A percentile compares a stretch with the other conserved stretches of the same genome.
These are phyloP conservation scores for Exobasidium cylindrosporum DNA, from an alignment of 1,284 basidiomycete genomes.

Conservation along the genomic window DNA sequence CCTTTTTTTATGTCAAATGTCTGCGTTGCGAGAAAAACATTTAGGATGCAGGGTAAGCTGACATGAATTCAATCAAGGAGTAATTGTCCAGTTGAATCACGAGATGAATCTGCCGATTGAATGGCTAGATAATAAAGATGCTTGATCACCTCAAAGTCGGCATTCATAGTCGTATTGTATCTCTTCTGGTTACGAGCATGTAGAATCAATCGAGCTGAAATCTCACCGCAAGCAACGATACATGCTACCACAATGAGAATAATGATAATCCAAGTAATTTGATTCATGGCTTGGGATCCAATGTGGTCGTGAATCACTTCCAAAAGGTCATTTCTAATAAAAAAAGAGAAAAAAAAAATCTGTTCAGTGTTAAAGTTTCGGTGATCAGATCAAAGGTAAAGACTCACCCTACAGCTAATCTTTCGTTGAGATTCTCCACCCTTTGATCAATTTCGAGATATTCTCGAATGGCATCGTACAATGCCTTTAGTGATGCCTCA, in stretches of 20 bases:
- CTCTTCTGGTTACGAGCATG: conserved; percentile 30
- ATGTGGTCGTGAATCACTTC: conserved; percentile 85
- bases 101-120: too few species aligned
- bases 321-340: conserved; percentile 60
- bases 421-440: conserved; percentile 84
- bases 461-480: conserved; percentile 89
- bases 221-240: conserved; percentile 80
- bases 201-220: conserved; percentile 74
- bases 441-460: conserved; percentile 88
- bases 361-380: too few species aligned
- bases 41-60: too few species aligned
- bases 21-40: too few species aligned
- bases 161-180: neutral
- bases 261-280: conserved; percentile 82
- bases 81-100: neutral
- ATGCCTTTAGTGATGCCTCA: conserved; percentile 79
- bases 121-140: neutral
- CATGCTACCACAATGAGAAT: conserved; percentile 87
- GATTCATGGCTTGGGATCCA: conserved; percentile 77
- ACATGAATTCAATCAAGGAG: too few species aligned
- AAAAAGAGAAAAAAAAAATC: neutral
- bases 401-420: conserved; percentile 69
- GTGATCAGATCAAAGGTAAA: too few species aligned
- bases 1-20: too few species aligned
- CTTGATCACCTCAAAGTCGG: neutral